Evolutionary conservation across 208 protist species (phyloP), one percentile per base, ranked within the genome.

Genomic region (Leishmania arabica): DNA sequence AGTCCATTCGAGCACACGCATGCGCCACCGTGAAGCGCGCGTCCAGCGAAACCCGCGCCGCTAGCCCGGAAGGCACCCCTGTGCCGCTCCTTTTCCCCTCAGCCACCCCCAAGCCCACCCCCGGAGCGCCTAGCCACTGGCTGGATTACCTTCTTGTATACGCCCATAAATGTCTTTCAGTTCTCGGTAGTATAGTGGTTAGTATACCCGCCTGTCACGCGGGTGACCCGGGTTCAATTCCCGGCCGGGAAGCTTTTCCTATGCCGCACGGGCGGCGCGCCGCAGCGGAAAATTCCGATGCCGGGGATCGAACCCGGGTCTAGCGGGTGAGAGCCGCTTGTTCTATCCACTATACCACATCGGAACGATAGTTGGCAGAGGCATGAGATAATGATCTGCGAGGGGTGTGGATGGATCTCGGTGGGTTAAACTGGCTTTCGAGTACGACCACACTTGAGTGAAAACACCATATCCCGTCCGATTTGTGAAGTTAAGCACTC

Each of bases 261-360:
- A 0, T 40, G 0, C 0, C 7, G 0, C 0, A 2, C 8, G 6
- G 64, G 64, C 40, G 45, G 6, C 45, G 37, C 45, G 0, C 9
- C 45, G 45, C 9, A 2, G 45, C 9, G 45, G 83, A 87, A 87
- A 64, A 45, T 97, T 97, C 93, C 93, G 92, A 82, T 95, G 91
- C 93, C 93, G 93, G 93, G 93, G 92, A 97, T 97, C 92, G 93
- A 97, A 97, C 93, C 93, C 93, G 93, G 93, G 93, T 97, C 93
- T 95, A 93, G 91, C 90, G 91, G 91, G 93, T 97, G 93, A 97
- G 91, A 97, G 93, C 91, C 93, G 90, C 91, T 93, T 97, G 92
- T 97, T 93, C 93, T 97, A 97, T 90, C 93, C 93, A 97, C 93
- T 97, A 97, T 97, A 97, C 93, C 88, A 97, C 91, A 95, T 88